Evolutionary conservation across 2,329 filamentous ascomycete species (phyloP).

Genomic region (Monascus ruber): DNA sequence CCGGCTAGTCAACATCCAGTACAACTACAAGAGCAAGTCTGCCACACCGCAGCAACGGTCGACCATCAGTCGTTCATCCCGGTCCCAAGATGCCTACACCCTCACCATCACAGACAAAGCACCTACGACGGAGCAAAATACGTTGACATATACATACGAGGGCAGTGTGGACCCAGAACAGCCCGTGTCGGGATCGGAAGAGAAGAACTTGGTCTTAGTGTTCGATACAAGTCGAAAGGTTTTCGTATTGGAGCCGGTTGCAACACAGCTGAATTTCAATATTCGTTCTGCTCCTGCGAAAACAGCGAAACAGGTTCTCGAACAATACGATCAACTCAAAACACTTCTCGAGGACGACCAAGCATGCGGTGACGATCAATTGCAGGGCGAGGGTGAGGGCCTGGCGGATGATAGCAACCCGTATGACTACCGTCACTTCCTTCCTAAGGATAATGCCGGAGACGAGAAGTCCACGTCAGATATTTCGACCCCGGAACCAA

Average conservation of each 20-base stretch:
- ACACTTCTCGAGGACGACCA: slow-evolving; percentile 26
- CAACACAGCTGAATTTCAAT: slow-evolving; percentile 82
- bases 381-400: slow-evolving; percentile 28
- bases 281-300: slow-evolving; percentile 58
- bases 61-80: slow-evolving; percentile 22
- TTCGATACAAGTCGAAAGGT: slow-evolving; percentile 64
- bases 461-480: slow-evolving; percentile 23
- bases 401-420: slow-evolving; percentile 35
- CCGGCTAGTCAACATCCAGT: slow-evolving; percentile 31
- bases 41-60: slow-evolving; percentile 27
- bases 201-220: slow-evolving; percentile 45
- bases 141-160: slow-evolving; percentile 28
- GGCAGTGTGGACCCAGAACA: slow-evolving; percentile 29
- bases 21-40: slow-evolving; percentile 36
- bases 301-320: slow-evolving; percentile 52
- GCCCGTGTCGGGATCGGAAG: slow-evolving; percentile 15
- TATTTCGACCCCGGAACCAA: slow-evolving; percentile 26
- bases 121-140: slow-evolving; percentile 25
- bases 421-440: slow-evolving; percentile 40
- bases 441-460: slow-evolving; percentile 29
- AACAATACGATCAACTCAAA: slow-evolving; percentile 56
- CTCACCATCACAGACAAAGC: slow-evolving; percentile 32
- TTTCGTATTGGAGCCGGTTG: slow-evolving; percentile 71
- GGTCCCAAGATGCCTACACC: slow-evolving; percentile 26
- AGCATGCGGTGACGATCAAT: slow-evolving; percentile 21